These are phyloP conservation scores for Leccinum ochraceum DNA, from an alignment of 768 basidiomycete species.

Conservation along the genomic window DNA sequence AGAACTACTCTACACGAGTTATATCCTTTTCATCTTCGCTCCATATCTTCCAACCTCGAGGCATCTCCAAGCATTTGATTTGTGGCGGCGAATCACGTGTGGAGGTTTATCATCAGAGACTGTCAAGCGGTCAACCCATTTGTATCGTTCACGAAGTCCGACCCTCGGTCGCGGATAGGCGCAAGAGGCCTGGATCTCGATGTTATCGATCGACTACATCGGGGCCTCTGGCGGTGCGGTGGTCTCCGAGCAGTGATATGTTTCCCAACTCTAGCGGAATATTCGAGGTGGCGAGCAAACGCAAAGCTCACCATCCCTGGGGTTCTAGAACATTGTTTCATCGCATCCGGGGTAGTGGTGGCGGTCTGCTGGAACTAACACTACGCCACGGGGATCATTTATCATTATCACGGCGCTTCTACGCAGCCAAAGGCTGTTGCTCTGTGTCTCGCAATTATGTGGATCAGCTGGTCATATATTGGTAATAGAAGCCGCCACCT, in stretches of 20 bases:
- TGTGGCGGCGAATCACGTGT: constrained; percentile 25
- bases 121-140: constrained; percentile 47
- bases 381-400: constrained; percentile 31
- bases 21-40: constrained; percentile 7
- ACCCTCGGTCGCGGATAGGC: constrained; percentile 48
- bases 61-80: constrained; percentile 36
- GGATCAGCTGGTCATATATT: constrained; percentile 14
- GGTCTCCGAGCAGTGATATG: constrained; percentile 28
- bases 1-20: not conserved
- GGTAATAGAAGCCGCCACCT: constrained; percentile 33
- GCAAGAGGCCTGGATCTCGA: constrained; percentile 39
- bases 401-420: constrained; percentile 6
- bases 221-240: constrained; percentile 34
- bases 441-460: constrained; percentile 2
- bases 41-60: constrained; percentile 34
- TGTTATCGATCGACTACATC: constrained; percentile 50
- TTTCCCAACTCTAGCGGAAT: constrained; percentile 36
- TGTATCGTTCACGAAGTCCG: constrained; percentile 56
- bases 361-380: constrained; percentile 33
- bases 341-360: constrained; percentile 36
- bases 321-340: constrained; percentile 45
- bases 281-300: constrained; percentile 39
- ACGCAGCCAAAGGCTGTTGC: constrained; percentile 12
- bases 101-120: constrained; percentile 8
- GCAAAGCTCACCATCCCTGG: constrained; percentile 31